phyloP scores from a whole-genome alignment of 78 protist genomes.

The Neovahlkampfia damariscottae region DNA sequence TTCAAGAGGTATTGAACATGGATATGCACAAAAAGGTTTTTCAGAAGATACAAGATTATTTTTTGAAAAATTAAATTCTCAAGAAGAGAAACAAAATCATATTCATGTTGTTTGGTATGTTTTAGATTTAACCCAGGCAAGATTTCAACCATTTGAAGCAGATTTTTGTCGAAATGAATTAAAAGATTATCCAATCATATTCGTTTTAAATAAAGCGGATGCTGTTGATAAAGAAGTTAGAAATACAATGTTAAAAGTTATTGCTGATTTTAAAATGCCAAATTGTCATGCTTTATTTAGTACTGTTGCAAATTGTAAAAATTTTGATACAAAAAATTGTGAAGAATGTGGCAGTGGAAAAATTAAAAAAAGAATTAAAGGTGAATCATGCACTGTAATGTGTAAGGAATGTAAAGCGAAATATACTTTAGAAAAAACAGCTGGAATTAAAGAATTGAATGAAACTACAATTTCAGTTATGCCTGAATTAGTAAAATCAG shows the following conservation, averaged over 20 bases:
- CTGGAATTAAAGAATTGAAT: not conserved
- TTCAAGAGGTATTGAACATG: not conserved
- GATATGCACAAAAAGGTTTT: not conserved
- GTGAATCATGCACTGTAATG: not conserved
- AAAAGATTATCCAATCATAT: not conserved
- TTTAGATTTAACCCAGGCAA: not conserved
- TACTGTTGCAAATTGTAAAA: not conserved
- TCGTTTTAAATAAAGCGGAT: constrained; percentile 1
- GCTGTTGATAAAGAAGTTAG: not conserved
- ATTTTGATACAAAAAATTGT: not conserved
- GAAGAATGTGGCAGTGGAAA: not conserved
- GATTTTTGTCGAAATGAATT: not conserved
- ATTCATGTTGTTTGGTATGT: constrained; percentile 10
- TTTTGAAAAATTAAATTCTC: not conserved
- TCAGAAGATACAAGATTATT: not conserved
- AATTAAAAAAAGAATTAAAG: not conserved
- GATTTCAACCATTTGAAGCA: constrained; percentile 8
- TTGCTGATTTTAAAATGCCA: not conserved
- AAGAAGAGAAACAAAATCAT: not conserved
- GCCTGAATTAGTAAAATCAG: not conserved
- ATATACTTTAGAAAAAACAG: not conserved
- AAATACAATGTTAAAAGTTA: not conserved
- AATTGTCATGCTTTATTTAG: not conserved
- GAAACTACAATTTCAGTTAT: not conserved
- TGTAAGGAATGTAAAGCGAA: not conserved